phyloP scores from a whole-genome alignment of 768 basidiomycete species.

The Auricularia heimuer region DNA sequence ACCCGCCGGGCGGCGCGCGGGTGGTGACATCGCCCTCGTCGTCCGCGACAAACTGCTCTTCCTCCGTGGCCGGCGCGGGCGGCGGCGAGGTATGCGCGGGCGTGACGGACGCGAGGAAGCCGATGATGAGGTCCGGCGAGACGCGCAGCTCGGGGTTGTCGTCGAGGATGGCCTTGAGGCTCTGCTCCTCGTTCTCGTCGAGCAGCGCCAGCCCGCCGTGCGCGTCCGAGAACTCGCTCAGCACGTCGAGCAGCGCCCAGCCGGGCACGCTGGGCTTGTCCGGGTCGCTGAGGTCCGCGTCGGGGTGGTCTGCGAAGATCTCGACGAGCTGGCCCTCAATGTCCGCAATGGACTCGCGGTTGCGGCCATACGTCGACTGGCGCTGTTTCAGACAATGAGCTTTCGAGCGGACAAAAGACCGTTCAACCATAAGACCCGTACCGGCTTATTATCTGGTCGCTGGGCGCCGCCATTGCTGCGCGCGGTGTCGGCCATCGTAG shows the following conservation, averaged over 20 bases:
- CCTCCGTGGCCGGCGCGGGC: slow-evolving; percentile 22
- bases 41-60: slow-evolving; percentile 26
- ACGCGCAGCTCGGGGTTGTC: slow-evolving; percentile 55
- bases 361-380: slow-evolving; percentile 40
- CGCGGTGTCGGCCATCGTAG: background rate
- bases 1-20: slow-evolving; percentile 41
- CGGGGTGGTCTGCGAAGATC: slow-evolving; percentile 58
- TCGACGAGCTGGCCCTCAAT: slow-evolving; percentile 59
- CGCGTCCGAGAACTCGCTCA: slow-evolving; percentile 50
- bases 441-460: too few species aligned
- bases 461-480: too few species aligned
- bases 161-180: slow-evolving; percentile 48
- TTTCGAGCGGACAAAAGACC: too few species aligned
- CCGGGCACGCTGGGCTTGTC: slow-evolving; percentile 61
- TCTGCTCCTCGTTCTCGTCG: slow-evolving; percentile 47
- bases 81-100: slow-evolving; percentile 25
- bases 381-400: background rate
- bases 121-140: slow-evolving; percentile 44
- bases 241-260: slow-evolving; percentile 58
- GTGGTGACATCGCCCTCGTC: slow-evolving; percentile 23
- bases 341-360: slow-evolving; percentile 59
- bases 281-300: slow-evolving; percentile 45
- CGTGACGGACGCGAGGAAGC: slow-evolving; percentile 40
- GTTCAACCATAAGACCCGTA: too few species aligned
- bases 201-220: slow-evolving; percentile 58